Base-by-base conservation (phyloP, 176 grass and related monocot species). In the Neostapfia colusana region DNA sequence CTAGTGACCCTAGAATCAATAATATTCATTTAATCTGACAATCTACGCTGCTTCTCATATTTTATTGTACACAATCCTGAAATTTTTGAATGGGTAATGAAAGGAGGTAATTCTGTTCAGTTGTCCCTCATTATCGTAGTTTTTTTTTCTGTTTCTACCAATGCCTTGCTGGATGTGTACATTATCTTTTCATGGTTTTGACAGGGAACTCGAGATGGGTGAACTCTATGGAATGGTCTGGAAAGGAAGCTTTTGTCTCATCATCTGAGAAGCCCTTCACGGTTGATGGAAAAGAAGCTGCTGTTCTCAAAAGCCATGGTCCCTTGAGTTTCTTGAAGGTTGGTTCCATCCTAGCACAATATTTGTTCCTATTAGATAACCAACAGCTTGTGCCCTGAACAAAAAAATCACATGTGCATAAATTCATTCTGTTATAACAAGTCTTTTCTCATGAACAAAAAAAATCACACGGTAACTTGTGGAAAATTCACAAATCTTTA, bases 171-270 rank as follows among this genome's bases (percentile, higher is more conserved):
- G 17, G 42, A 74, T 42, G 2, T 73, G 9, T 46, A 23, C 6
- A 40, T 55, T 46, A 75, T 69, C 3, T 67, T 57, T 77, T 72
- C 59, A 3, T 76, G 31, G 51, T 77, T 55, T 76, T 61, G 10
- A 25, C 81, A 97, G 90, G 90, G 11, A 97, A 97, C 69, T 97
- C 88, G n/a, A 91, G 90, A 81, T 97, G 93, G 93, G 93, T 97
- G 35, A 85, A 97, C 44, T 82, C 90, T 27, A 97, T 97, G 93
- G 78, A 97, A 63, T 97, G 93, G 93, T 89, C 81, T 76, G 93
- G 88, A 63, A 85, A 93, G 83, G 79, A 86, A 85, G 78, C 26
- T 70, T 97, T 93, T 18, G 86, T 82, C 48, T 81, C 86, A 28
- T 91, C 93, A 14, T 34, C 86, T 17, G 90, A 93, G 73, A 57